These are phyloP conservation scores for Sphagnum tenellum DNA, from an alignment of 225 moss, liverwort and hornwort species.

Conservation along the genomic window DNA sequence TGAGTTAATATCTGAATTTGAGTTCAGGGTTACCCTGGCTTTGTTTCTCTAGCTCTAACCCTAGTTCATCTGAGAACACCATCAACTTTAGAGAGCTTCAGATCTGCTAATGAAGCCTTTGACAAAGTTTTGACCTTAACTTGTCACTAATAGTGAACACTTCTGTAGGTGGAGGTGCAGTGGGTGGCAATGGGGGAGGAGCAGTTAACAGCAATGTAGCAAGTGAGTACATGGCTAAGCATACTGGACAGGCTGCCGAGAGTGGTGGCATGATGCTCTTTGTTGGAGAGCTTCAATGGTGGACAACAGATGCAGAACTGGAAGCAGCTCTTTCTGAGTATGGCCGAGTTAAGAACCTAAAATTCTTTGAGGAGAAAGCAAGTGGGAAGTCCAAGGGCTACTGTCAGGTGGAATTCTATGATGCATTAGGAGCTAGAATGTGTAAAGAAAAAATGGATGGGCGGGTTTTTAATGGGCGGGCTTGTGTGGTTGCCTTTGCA, in stretches of 20 bases:
- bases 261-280: slow-evolving; percentile 89
- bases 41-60: too few species aligned
- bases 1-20: too few species aligned
- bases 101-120: too few species aligned
- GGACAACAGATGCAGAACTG: slow-evolving; percentile 97
- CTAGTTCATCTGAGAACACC: too few species aligned
- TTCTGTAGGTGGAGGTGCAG: slow-evolving; percentile 3
- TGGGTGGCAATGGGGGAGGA: slow-evolving; percentile 15
- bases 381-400: slow-evolving; percentile 98
- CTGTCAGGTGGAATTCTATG: slow-evolving; percentile 97
- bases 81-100: too few species aligned
- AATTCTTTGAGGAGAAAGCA: slow-evolving; percentile 97
- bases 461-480: slow-evolving; percentile 66
- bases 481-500: slow-evolving; percentile 92
- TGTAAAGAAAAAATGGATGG: slow-evolving; percentile 99
- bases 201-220: slow-evolving; percentile 15
- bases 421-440: slow-evolving; percentile 62
- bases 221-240: slow-evolving; percentile 56
- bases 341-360: slow-evolving; percentile 87
- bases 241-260: slow-evolving; percentile 59
- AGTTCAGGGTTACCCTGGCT: too few species aligned
- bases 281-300: slow-evolving; percentile 97
- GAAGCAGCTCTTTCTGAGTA: slow-evolving; percentile 86
- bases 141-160: too few species aligned
- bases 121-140: too few species aligned